phyloP scores from a whole-genome alignment of 257 asterid genomes.

The Eucommia ulmoides region DNA sequence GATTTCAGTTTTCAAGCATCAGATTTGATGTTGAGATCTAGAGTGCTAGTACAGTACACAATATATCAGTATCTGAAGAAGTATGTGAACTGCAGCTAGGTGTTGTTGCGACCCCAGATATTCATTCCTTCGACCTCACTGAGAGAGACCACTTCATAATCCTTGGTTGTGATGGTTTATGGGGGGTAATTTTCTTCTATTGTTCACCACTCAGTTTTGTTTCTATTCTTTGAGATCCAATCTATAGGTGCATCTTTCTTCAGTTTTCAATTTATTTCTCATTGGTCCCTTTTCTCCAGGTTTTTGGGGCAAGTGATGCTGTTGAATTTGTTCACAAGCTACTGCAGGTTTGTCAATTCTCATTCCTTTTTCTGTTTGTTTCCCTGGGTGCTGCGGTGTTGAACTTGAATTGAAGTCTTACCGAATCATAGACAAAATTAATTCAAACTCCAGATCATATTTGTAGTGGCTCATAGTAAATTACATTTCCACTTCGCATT shows the following conservation, averaged over 20 bases:
- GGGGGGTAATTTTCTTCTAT: conserved; percentile 66
- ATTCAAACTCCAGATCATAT: no score
- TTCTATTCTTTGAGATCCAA: conserved; percentile 1
- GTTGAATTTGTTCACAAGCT: conserved; percentile 73
- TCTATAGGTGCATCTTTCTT: neutral
- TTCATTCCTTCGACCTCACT: conserved; percentile 84
- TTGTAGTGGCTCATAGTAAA: no score
- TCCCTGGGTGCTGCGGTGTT: no score
- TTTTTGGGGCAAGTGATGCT: conserved; percentile 93
- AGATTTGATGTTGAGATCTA: neutral
- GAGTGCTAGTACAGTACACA: neutral
- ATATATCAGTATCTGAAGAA: neutral
- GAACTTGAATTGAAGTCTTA: no score
- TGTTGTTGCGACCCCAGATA: conserved; percentile 76
- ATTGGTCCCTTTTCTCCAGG: conserved; percentile 22
- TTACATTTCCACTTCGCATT: no score
- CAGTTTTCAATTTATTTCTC: neutral
- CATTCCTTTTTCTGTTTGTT: neutral
- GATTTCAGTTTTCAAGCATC: no score
- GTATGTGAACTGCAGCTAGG: conserved; percentile 58
- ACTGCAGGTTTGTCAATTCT: conserved; percentile 57
- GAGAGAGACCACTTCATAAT: conserved; percentile 81
- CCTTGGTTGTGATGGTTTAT: conserved; percentile 96
- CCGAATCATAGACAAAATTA: no score
- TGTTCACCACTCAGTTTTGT: neutral